Base-by-base conservation (phyloP, 768 basidiomycete genomes). In the Suillus plorans region DNA sequence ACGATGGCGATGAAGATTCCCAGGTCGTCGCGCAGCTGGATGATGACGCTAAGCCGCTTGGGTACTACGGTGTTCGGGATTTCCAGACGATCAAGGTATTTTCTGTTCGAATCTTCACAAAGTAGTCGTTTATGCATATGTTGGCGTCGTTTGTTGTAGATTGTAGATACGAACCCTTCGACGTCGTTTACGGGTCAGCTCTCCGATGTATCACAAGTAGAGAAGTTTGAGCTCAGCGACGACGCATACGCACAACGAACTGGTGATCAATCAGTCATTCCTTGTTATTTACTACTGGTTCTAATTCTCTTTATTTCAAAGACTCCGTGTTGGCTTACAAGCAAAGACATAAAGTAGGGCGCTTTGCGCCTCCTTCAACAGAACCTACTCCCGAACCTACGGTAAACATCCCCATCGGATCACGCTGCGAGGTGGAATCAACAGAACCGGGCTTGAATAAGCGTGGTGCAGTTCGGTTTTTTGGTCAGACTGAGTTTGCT, bases 321-420 rank as follows among this genome's bases (percentile, higher is more conserved):
- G 97, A 97, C 73, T 91, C 92, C 10, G 92, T 99, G 36, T 82
- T 95, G 16, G 89, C 91, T 3, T 97, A 93, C 80, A 94, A 97
- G 70, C 90, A 94, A 74, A 83, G 83, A 2, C 78, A 97, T 75
- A 89, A 92, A 75, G 86, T 99, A 53, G 97, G 97, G 8, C 89
- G 95, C 12, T 99, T 97, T 74, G 92, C 91, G 22, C 83, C 83
- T 0, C 80, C 82, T 59, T 76, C 80, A 22, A 77, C 80, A 22
- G 70, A 81, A 3, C 70, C 75, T 2, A 67, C 69, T 1, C 61
- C 75, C 31, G 68, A 71, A 0, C 62, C 74, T 13, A 66, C 74
- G 0, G 77, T 82, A 3, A 78, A 88, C 65, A 88, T 95, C 50
- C 73, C 82, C 1, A 70, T 91, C 39, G 93, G 90, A 25, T 82